Evolutionary conservation across 441 rosid genomes (phyloP), one percentile per base, ranked within the genome.

Genomic region (Populus tomentosa): DNA sequence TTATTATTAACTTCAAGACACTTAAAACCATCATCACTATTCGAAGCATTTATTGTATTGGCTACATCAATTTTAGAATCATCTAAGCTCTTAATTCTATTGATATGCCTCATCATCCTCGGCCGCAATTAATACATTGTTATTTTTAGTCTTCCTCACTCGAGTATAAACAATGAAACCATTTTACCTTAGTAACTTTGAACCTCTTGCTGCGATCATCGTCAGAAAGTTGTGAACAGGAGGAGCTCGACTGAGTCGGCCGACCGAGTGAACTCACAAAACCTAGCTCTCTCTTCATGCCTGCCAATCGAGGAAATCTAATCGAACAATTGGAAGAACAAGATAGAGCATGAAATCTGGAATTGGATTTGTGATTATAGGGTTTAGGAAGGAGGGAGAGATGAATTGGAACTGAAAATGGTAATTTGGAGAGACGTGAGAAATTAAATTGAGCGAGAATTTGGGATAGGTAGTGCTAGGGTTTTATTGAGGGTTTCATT

Each of bases 111-210:
- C 68, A 28, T 76, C 28, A 32, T 62, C 85, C 28, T 18, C 53
- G 53, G 5, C 53, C 18, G 21, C 67, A 18, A 26, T 18, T n/a
- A 53, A 28, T 35, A 7, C n/a, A n/a, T 4, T 13, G 56, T 28
- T 68, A 30, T 21, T 28, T 71, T 79, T 79, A 75, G 77, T 78
- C 85, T 82, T 92, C 81, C 83, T 88, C 30, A 79, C 78, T 78
- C 97, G 89, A 71, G 91, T 88, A 71, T 93, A 90, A 67, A 93
- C 95, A 72, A 90, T 85, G 65, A 81, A 89, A 78, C 97, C 92
- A 85, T 89, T 92, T 92, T 36, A 89, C 90, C 78, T 85, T 83
- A 75, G 85, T 82, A 75, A 83, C 83, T 82, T 84, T 86, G 76
- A 84, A 81, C 78, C 90, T 83, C 88, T 90, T 88, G 83, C 82